Evolutionary conservation across 768 basidiomycete species (phyloP).

Genomic region (Mycena chlorophos): DNA sequence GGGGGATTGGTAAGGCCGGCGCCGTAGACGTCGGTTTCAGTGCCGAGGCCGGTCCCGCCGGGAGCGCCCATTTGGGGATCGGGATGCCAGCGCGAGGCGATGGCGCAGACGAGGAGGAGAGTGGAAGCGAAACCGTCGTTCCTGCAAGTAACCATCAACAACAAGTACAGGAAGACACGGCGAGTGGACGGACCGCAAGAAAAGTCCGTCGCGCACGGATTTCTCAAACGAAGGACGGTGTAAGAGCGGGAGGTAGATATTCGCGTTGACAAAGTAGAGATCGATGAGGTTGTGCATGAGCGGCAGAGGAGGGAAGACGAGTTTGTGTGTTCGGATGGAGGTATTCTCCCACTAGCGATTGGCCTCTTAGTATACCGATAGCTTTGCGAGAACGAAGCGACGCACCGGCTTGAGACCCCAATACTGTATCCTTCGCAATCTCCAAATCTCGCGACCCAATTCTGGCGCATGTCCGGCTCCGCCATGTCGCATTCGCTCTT

Average conservation of each 20-base stretch:
- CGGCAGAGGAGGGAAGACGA: slow-evolving; percentile 51
- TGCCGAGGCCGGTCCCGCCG: background rate
- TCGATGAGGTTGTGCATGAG: slow-evolving; percentile 56
- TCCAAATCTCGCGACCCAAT: too few relatives aligned
- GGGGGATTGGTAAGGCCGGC: background rate
- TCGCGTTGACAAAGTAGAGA: slow-evolving; percentile 60
- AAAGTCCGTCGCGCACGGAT: slow-evolving; percentile 46
- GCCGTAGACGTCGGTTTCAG: background rate
- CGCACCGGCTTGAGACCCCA: background rate
- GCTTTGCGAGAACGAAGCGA: background rate
- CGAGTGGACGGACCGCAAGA: slow-evolving; percentile 33
- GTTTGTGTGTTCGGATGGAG: slow-evolving; percentile 15
- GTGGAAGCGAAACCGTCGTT: slow-evolving; percentile 56
- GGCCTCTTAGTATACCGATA: background rate
- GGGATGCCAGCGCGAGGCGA: slow-evolving; percentile 57
- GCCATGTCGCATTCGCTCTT: too few relatives aligned
- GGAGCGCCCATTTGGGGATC: slow-evolving; percentile 51
- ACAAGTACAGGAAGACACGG: background rate
- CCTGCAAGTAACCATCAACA: background rate
- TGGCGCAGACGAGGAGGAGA: slow-evolving; percentile 70
- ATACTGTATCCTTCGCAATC: too few relatives aligned
- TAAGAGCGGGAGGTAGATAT: slow-evolving; percentile 62
- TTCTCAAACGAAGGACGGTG: slow-evolving; percentile 69
- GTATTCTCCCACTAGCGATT: background rate
- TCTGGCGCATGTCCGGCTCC: too few relatives aligned